A percentile compares a stretch with the other conserved stretches of the same genome.
phyloP scores from a whole-genome alignment of 2,329 filamentous ascomycete species.

The Sporothrix inflata region DNA sequence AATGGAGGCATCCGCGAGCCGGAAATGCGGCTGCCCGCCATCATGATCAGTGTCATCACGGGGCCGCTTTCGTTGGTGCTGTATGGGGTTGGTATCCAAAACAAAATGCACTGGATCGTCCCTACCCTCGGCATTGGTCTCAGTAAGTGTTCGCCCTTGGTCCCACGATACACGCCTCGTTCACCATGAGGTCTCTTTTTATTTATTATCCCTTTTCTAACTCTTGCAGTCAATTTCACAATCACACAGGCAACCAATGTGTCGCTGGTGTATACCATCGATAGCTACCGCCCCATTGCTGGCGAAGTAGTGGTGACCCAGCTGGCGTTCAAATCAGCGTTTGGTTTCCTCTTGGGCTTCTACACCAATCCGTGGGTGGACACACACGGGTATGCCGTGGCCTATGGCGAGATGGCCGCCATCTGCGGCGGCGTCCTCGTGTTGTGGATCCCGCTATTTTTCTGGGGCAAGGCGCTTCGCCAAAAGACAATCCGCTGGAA shows the following conservation, averaged over 20 bases:
- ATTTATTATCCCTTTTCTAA: conserved; percentile 5
- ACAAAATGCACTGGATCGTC: conserved; percentile 57
- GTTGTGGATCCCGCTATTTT: conserved; percentile 54
- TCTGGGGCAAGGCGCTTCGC: conserved; percentile 56
- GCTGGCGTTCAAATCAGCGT: conserved; percentile 58
- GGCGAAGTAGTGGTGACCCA: conserved; percentile 59
- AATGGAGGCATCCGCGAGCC: conserved; percentile 62
- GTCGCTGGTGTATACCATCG: conserved; percentile 60
- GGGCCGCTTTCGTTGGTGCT: conserved; percentile 52
- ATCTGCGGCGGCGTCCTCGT: conserved; percentile 53
- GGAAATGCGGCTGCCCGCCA: conserved; percentile 58
- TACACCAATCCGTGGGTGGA: conserved; percentile 64
- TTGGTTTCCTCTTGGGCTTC: conserved; percentile 62
- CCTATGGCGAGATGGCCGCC: conserved; percentile 61
- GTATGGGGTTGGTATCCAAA: conserved; percentile 53
- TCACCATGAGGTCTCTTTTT: no score
- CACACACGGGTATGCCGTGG: conserved; percentile 52
- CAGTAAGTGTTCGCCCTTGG: conserved; percentile 44
- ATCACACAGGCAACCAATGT: conserved; percentile 61
- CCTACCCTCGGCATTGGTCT: conserved; percentile 58
- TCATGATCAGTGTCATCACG: conserved; percentile 55
- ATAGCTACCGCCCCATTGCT: conserved; percentile 60
- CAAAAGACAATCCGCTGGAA: conserved; percentile 53
- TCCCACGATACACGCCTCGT: not conserved
- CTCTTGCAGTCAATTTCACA: conserved; percentile 55